Evolutionary conservation across 2,329 filamentous ascomycete species (phyloP), one percentile per base, ranked within the genome.

Genomic region (Colletotrichum cuscutae): DNA sequence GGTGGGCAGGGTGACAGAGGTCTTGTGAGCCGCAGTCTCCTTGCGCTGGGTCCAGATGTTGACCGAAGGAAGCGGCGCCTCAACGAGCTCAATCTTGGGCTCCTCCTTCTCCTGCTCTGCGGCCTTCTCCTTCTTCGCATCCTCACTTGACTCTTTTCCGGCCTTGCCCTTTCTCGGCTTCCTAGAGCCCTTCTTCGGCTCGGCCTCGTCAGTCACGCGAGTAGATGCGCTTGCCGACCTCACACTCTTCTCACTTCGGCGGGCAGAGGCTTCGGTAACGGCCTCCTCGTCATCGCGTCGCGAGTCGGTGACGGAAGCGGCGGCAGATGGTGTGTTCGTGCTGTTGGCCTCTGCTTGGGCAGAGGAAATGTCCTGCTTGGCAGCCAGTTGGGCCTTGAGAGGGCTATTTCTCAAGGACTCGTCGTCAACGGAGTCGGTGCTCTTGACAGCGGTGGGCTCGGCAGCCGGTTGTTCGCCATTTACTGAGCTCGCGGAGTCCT

Each of bases 31-130:
- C 57, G 87, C 84, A 59, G 91, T 91, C 78, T 95, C 92, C 77
- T 89, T 92, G 68, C 95, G 90, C 82, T 95, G 91, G 75, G 92
- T 89, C 96, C 97, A 99, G 74, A 95, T 86, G 81, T 99, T 99
- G 71, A 98, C 93, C 1, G 90, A 82, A 0, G 97, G 97, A 56
- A 94, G 87, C 35, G 95, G 93, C 22, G 96, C 96, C 73, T 97
- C 94, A 59, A 93, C 92, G 54, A 98, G 86, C 77, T 92, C 89
- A 57, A 90, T 84, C 77, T 92, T 90, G 77, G 89, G 85, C 15
- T 86, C 85, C 73, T 89, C 84, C 72, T 89, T 88, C 76, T 89
- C 89, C 77, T 91, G 89, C 76, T 91, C 90, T 57, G 88, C 86
- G 22, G 88, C 84, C 65, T 91, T 89, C 28, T 89, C 88, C 77